Percentiles rank a stretch among this genome's conserved stretches.
Conservation (phyloP, 768 basidiomycete genomes). For the Mycena metata region DNA sequence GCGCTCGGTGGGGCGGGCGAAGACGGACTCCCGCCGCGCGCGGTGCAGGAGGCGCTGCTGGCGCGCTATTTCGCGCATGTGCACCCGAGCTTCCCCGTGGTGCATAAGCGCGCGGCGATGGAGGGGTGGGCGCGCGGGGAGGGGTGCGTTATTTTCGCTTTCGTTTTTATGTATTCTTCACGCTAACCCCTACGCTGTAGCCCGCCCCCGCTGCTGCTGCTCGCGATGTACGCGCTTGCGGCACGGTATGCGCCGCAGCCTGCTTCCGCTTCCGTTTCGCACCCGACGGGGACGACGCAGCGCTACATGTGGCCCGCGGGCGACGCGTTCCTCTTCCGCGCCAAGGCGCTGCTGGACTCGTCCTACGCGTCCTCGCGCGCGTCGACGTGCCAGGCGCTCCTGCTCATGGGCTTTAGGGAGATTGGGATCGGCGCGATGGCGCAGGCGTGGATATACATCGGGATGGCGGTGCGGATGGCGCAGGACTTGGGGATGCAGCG, state of each 20-base stretch:
- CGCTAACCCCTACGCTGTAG: constrained; percentile 52
- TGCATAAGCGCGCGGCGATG: constrained; percentile 79
- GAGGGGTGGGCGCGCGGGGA: constrained; percentile 59
- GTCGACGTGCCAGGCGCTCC: constrained; percentile 82
- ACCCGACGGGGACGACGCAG: constrained; percentile 33
- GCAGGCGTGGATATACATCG: constrained; percentile 87
- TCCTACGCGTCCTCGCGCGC: constrained; percentile 80
- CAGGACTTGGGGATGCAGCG: constrained; percentile 90
- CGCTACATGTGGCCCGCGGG: constrained; percentile 85
- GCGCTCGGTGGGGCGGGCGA: constrained; percentile 47
- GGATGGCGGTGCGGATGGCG: constrained; percentile 94
- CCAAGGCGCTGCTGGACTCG: constrained; percentile 74
- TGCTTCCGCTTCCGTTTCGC: constrained; percentile 45
- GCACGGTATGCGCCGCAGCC: constrained; percentile 72
- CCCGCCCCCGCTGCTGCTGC: constrained; percentile 75
- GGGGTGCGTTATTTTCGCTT: constrained; percentile 44
- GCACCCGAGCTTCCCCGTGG: constrained; percentile 82
- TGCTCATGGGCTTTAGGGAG: constrained; percentile 88
- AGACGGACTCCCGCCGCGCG: constrained; percentile 64
- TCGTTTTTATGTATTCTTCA: constrained; percentile 8
- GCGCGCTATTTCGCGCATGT: constrained; percentile 87
- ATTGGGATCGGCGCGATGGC: constrained; percentile 92
- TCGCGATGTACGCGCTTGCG: constrained; percentile 88
- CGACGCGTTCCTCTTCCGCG: constrained; percentile 76
- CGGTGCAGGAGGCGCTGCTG: constrained; percentile 76